Conservation (phyloP, 2,329 filamentous ascomycete genomes). For the Cryphonectria nitschkei region DNA sequence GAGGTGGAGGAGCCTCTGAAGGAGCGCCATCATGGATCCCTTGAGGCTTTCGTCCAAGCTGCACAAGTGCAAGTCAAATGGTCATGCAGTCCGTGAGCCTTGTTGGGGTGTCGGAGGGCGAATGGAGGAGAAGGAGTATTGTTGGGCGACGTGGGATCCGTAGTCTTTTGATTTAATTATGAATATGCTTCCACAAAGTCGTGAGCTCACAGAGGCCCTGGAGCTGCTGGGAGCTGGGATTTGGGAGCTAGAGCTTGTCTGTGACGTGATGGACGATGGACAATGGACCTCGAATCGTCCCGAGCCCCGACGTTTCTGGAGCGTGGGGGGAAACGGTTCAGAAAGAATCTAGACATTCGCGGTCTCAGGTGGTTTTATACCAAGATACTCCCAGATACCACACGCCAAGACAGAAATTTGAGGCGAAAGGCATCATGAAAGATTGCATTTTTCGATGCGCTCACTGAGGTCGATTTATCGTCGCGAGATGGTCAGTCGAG, state of each 20-base stretch:
- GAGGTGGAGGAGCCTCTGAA: constrained; percentile 55
- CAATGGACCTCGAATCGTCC: constrained; percentile 23
- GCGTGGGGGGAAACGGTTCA: constrained; percentile 1
- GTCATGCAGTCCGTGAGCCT: not conserved
- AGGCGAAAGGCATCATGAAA: not conserved
- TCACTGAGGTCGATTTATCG: not conserved
- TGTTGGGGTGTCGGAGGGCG: too few relatives aligned
- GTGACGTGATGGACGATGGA: constrained; percentile 26
- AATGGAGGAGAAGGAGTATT: too few relatives aligned
- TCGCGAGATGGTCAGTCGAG: not conserved
- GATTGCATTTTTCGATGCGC: not conserved
- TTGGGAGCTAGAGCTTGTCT: constrained; percentile 6
- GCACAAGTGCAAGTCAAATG: not conserved
- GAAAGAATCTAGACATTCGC: not conserved
- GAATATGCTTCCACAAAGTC: too few relatives aligned
- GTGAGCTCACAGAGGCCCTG: not conserved
- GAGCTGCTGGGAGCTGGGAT: not conserved
- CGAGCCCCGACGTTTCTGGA: constrained; percentile 18
- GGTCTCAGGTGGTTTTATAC: not conserved
- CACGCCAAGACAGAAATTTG: not conserved
- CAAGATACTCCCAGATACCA: not conserved
- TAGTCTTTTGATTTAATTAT: too few relatives aligned
- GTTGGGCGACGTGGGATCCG: not conserved
- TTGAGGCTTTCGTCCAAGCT: not conserved
- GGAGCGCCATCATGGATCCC: constrained; percentile 38